Percentiles rank a stretch among this genome's conserved stretches.
Evolutionary conservation across 2,329 filamentous ascomycete species (phyloP).

Genomic region (Penicillium sclerotiorum): DNA sequence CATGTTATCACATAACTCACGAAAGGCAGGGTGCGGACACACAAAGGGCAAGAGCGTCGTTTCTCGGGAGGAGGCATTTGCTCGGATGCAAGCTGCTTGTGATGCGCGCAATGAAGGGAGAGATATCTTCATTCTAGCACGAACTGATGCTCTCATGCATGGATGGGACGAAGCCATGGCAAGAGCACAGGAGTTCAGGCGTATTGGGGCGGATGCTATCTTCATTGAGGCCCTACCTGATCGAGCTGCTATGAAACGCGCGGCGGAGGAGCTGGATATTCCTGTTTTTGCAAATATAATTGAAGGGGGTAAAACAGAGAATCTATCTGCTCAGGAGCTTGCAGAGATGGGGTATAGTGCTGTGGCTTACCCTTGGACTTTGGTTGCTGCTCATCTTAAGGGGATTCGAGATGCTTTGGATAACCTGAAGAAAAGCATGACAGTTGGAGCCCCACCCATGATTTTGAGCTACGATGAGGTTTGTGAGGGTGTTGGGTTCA

Average conservation of each 20-base stretch:
- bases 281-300: slow-evolving; percentile 51
- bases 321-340: slow-evolving; percentile 43
- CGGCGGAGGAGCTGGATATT: slow-evolving; percentile 41
- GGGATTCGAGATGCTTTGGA: slow-evolving; percentile 38
- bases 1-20: background rate
- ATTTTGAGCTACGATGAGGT: slow-evolving; percentile 50
- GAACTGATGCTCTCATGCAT: slow-evolving; percentile 45
- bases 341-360: slow-evolving; percentile 44
- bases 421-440: slow-evolving; percentile 47
- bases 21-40: slow-evolving; percentile 52
- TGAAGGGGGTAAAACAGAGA: slow-evolving; percentile 47
- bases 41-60: slow-evolving; percentile 53
- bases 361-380: slow-evolving; percentile 50
- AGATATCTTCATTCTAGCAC: slow-evolving; percentile 52
- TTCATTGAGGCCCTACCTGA: slow-evolving; percentile 52
- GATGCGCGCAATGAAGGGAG: slow-evolving; percentile 50
- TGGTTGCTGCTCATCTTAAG: slow-evolving; percentile 49
- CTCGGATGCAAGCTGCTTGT: slow-evolving; percentile 50
- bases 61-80: slow-evolving; percentile 49
- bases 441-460: slow-evolving; percentile 45
- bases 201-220: slow-evolving; percentile 50
- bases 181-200: slow-evolving; percentile 45
- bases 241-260: slow-evolving; percentile 45
- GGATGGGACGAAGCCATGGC: slow-evolving; percentile 50
- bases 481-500: slow-evolving; percentile 51